Base-by-base conservation (phyloP, 345 rosid species). In the Sonneratia caseolaris region DNA sequence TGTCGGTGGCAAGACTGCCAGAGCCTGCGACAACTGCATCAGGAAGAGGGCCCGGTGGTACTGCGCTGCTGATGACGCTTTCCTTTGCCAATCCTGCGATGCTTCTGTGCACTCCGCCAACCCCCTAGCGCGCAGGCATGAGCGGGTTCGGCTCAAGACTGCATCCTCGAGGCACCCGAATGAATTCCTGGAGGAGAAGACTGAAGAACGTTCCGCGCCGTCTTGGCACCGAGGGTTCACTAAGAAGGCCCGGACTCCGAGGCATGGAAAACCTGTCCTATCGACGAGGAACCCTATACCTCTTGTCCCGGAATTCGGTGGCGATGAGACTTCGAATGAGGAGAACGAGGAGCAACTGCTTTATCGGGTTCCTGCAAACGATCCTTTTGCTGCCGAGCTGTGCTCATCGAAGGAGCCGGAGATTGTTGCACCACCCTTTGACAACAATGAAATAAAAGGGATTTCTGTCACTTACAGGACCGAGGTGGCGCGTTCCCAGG, bases 1-100 rank as follows among this genome's bases (percentile, higher is more conserved):
- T 47, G 84, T 87, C 35, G 89, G 88, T 36, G 99, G 90, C 40
- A 95, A 86, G 78, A 90, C 92, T 2, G 96, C 95, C 2, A 83
- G 99, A 49, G 93, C 97, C 1, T 95, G 99, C 64, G 97, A 95
- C 68, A 84, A 82, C 72, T 95, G 99, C 77, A 81, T 88, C 72
- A 84, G 82, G 76, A 84, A 81, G 78, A 81, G 96, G 4, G 97
- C 99, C 0, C 81, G 96, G 1, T 95, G 97, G 99, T 95, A 87
- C 74, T 91, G 99, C 42, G 96, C 93, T 0, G 92, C 99, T 0
- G 99, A 95, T 71, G 99, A 95, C 79, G 99, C 99, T 24, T 94
- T 95, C 69, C 93, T 95, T 55, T 95, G 99, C 82, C 97, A 91
- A 74, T 74, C 83, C 35, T 95, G 99, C 67, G 99, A 95, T 66